Evolutionary conservation across 768 basidiomycete genomes (phyloP).

Genomic region (Termitomyces sp.): DNA sequence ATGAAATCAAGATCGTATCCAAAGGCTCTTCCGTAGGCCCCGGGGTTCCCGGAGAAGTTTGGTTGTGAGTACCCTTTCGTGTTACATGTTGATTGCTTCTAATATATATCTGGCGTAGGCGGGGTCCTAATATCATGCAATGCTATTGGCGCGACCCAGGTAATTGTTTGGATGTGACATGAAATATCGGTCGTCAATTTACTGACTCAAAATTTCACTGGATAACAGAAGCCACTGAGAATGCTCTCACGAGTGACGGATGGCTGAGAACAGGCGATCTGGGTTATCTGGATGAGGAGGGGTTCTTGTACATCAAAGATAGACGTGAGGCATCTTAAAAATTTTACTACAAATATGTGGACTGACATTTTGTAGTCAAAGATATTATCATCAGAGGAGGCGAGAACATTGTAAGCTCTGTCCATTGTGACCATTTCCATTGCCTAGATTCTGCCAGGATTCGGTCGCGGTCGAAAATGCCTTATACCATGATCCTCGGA

Average conservation of each 20-base stretch:
- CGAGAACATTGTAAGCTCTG: slow-evolving; percentile 48
- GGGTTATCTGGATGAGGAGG: slow-evolving; percentile 46
- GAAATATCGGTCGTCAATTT: background rate
- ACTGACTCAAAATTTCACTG: background rate
- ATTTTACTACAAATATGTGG: background rate
- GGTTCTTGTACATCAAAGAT: slow-evolving; percentile 56
- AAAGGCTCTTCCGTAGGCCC: slow-evolving; percentile 29
- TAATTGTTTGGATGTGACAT: slow-evolving; percentile 8
- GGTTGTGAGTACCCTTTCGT: slow-evolving; percentile 31
- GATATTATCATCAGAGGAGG: slow-evolving; percentile 62
- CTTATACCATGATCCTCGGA: slow-evolving; percentile 46
- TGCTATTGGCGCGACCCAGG: slow-evolving; percentile 56
- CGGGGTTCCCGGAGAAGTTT: slow-evolving; percentile 40
- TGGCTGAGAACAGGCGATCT: slow-evolving; percentile 56
- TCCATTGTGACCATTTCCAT: background rate
- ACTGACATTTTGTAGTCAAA: slow-evolving; percentile 33
- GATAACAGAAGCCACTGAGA: slow-evolving; percentile 34
- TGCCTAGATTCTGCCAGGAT: slow-evolving; percentile 28
- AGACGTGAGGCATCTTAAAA: slow-evolving; percentile 27
- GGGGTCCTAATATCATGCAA: slow-evolving; percentile 61
- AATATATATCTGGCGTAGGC: slow-evolving; percentile 16
- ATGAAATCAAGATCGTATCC: slow-evolving; percentile 46
- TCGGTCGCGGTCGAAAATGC: slow-evolving; percentile 58
- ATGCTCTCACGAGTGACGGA: slow-evolving; percentile 44
- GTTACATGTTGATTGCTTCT: background rate